Evolutionary conservation across 768 basidiomycete genomes (phyloP), one percentile per base, ranked within the genome.

Genomic region (Leccinum imitatum): DNA sequence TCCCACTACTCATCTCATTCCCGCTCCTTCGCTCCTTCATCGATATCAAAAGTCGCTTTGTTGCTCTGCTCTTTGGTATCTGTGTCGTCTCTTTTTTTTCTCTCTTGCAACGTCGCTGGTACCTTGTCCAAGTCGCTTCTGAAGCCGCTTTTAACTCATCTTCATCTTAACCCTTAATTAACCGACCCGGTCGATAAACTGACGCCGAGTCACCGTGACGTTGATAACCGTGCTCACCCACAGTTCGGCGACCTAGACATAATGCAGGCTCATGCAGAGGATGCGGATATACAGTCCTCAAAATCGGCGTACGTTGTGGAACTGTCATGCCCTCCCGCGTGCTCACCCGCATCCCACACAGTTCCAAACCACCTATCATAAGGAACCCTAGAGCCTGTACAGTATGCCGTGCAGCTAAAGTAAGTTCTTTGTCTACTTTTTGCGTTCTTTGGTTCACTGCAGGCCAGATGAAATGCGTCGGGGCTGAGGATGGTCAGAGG

Each of bases 391-490:
- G 83, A 53, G 91, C 91, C 17, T 94, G 91, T 71, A 92, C 89
- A 44, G 90, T 92, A 65, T 94, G 91, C 73, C 85, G 91, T 48
- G 82, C 85, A 56, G 91, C 91, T 63, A 93, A 93, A 84, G 91
- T 87, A 63, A 50, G 59, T 53, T 39, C 62, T 56, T 51, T 63
- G 44, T 57, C 59, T 61, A 61, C 56, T 55, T 60, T 58, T 56
- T 50, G 53, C 57, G 63, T 56, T 57, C 41, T 31, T 21, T 56
- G 25, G 53, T 57, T 74, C 59, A 70, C 61, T 51, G 50, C 56
- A 37, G 53, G 54, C 48, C 65, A 93, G 91, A 94, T 94, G 91
- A 92, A 93, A 73, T 94, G 91, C 67, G 91, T 93, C 60, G 91
- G 90, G 50, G 89, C 92, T 53, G 91, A 94, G 71, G 91, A 93